These are phyloP conservation scores for Neurospora sp. DNA, from an alignment of 495 filamentous ascomycete genomes.

Conservation along the genomic window DNA sequence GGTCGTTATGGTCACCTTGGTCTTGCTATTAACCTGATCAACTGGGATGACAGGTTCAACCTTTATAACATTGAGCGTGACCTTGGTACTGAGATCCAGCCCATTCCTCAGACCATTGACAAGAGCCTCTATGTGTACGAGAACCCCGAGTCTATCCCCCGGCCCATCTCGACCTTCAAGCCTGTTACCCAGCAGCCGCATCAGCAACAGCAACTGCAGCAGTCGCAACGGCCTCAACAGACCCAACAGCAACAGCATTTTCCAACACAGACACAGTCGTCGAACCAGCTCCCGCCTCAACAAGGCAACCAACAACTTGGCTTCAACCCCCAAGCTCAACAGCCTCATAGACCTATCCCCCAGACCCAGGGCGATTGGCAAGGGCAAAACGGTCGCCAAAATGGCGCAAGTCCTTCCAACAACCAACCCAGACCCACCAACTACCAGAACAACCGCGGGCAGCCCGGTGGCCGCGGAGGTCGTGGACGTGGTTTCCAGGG, in stretches of 20 bases:
- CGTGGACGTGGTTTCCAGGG: constrained; percentile 17
- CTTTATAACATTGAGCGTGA: constrained; percentile 98
- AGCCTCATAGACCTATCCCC: constrained; percentile 1
- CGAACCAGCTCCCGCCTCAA: constrained; percentile 6
- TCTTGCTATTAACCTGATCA: constrained; percentile 97
- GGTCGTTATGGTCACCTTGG: constrained; percentile 95
- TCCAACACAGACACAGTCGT: constrained; percentile 12
- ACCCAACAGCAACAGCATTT: constrained; percentile 9
- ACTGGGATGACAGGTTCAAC: constrained; percentile 98
- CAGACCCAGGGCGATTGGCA: constrained; percentile 17
- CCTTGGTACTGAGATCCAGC: constrained; percentile 90
- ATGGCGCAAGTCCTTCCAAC: constrained; percentile 10
- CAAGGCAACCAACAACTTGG: constrained; percentile 14
- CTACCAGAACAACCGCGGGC: constrained; percentile 32
- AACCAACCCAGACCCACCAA: constrained; percentile 13
- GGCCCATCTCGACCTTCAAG: constrained; percentile 49
- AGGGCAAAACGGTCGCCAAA: constrained; percentile 15
- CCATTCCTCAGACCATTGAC: constrained; percentile 89
- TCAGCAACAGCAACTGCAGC: constrained; percentile 11
- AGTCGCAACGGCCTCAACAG: constrained; percentile 20
- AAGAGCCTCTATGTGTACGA: constrained; percentile 99
- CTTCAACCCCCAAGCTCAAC: constrained; percentile 13
- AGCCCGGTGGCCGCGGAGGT: constrained; percentile 16
- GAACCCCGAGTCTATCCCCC: constrained; percentile 84
- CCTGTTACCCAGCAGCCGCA: constrained; percentile 18